Evolutionary conservation across 345 rosid species (phyloP).

Genomic region (Hirschfeldia incana): DNA sequence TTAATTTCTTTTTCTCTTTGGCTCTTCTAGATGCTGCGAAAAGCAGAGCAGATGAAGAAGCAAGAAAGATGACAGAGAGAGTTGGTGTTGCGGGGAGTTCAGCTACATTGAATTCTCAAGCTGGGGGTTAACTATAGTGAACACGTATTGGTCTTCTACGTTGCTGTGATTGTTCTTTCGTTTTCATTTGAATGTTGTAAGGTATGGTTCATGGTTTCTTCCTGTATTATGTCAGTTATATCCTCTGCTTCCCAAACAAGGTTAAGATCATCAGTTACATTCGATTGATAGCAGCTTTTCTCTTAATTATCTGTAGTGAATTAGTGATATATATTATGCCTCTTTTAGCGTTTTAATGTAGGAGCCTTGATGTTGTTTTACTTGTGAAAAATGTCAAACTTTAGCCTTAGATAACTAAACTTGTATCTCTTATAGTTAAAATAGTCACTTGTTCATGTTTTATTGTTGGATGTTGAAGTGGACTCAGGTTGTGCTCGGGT

Average conservation of each 20-base stretch:
- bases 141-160: conserved; percentile 1
- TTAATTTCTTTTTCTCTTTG: conserved; percentile 1
- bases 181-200: conserved; percentile 40
- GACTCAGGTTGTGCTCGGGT: not conserved
- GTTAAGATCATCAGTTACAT: too few relatives aligned
- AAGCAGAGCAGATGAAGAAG: conserved; percentile 50
- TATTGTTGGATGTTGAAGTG: too few relatives aligned
- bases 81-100: conserved; percentile 32
- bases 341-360: not conserved
- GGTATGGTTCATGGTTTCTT: conserved; percentile 47
- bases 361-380: conserved; percentile 3
- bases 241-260: too few relatives aligned
- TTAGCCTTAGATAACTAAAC: too few relatives aligned
- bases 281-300: too few relatives aligned
- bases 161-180: conserved; percentile 18
- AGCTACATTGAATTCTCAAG: conserved; percentile 38
- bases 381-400: not conserved
- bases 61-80: conserved; percentile 37
- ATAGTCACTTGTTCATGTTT: conserved; percentile 10
- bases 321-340: conserved; percentile 7
- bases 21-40: conserved; percentile 49
- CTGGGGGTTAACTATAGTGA: conserved; percentile 44
- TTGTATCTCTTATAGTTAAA: too few relatives aligned
- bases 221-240: too few relatives aligned
- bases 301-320: too few relatives aligned